phyloP scores from a whole-genome alignment of 345 rosid genomes.

The Lepidium africanum region DNA sequence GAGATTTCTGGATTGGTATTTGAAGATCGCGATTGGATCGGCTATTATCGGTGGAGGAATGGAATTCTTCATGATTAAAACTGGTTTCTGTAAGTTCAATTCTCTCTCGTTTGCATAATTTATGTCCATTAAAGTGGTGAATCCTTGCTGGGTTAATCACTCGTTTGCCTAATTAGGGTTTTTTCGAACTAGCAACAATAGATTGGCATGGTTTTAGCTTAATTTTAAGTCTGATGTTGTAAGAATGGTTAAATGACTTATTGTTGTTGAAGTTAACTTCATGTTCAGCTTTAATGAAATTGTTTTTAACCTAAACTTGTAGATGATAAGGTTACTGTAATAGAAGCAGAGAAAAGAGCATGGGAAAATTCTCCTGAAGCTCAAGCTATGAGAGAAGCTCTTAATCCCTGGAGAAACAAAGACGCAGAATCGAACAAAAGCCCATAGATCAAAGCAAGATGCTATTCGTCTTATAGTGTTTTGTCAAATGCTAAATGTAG shows the following conservation, averaged over 20 bases:
- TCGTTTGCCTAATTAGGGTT: neutral
- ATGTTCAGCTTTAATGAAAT: neutral
- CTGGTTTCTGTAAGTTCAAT: slow-evolving; percentile 74
- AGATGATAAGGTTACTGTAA: slow-evolving; percentile 82
- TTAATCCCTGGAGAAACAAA: slow-evolving; percentile 81
- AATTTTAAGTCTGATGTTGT: neutral
- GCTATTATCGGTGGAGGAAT: slow-evolving; percentile 77
- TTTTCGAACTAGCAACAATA: neutral
- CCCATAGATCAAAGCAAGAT: slow-evolving; percentile 8
- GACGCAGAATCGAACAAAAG: slow-evolving; percentile 36
- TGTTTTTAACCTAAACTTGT: slow-evolving; percentile 10
- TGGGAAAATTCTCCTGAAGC: slow-evolving; percentile 73
- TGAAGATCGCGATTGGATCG: slow-evolving; percentile 68
- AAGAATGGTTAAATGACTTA: neutral
- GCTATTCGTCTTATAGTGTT: neutral
- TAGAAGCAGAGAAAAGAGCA: slow-evolving; percentile 80
- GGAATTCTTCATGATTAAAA: slow-evolving; percentile 92
- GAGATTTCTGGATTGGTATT: slow-evolving; percentile 79
- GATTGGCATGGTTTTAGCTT: neutral
- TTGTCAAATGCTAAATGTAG: neutral
- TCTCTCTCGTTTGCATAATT: slow-evolving; percentile 7
- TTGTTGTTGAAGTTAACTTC: neutral
- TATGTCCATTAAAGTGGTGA: neutral
- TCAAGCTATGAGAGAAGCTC: slow-evolving; percentile 64
- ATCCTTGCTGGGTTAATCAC: neutral